Evolutionary conservation across 2,329 filamentous ascomycete genomes (phyloP).

Genomic region (Dothistroma septosporum): DNA sequence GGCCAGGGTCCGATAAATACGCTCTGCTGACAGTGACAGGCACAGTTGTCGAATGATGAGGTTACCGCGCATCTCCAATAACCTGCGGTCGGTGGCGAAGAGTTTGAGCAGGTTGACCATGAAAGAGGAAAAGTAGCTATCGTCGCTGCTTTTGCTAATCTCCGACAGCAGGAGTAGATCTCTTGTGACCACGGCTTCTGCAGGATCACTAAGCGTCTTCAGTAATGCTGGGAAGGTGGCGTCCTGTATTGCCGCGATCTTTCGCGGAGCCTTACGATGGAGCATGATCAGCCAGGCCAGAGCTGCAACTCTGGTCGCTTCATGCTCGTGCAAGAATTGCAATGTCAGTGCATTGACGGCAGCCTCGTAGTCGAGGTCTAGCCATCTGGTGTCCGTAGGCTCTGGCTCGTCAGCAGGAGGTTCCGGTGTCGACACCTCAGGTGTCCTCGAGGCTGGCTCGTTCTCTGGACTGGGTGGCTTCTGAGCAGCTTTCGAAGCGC

Average conservation of each 20-base stretch:
- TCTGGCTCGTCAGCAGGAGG: conserved; percentile 20
- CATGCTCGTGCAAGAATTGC: conserved; percentile 93
- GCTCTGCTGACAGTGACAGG: conserved; percentile 84
- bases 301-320: conserved; percentile 88
- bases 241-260: conserved; percentile 86
- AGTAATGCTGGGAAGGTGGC: conserved; percentile 93
- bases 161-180: conserved; percentile 91
- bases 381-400: conserved; percentile 10
- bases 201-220: conserved; percentile 92
- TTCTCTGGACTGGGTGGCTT: conserved; percentile 26
- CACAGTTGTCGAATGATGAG: conserved; percentile 95
- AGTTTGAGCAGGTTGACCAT: conserved; percentile 96
- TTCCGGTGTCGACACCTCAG: conserved; percentile 29
- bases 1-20: conserved; percentile 91
- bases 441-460: conserved; percentile 23
- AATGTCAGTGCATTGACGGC: conserved; percentile 90
- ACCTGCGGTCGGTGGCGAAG: conserved; percentile 86
- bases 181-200: conserved; percentile 91
- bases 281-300: conserved; percentile 97
- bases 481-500: conserved; percentile 12
- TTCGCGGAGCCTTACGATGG: conserved; percentile 87
- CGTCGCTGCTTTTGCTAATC: conserved; percentile 93
- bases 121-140: conserved; percentile 95
- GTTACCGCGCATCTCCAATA: conserved; percentile 89
- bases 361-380: conserved; percentile 88